A percentile compares a stretch with the other conserved stretches of the same genome.
phyloP scores from a whole-genome alignment of 805 yeast genomes.

The Wickerhamiella sorbophila region DNA sequence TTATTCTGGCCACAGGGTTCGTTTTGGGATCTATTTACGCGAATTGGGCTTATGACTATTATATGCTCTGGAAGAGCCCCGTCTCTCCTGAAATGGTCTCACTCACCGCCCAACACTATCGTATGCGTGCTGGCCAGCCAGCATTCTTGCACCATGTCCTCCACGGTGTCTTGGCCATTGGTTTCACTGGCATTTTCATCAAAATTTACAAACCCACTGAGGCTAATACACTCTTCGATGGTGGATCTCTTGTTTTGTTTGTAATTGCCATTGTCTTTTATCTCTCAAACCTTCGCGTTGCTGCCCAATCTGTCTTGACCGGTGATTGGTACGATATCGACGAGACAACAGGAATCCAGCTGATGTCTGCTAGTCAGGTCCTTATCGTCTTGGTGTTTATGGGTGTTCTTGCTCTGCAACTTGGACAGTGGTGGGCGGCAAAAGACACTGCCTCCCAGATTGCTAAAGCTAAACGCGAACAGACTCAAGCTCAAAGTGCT shows the following conservation, averaged over 20 bases:
- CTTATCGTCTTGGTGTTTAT: slow-evolving; percentile 55
- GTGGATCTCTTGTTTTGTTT: slow-evolving; percentile 63
- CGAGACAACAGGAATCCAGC: slow-evolving; percentile 71
- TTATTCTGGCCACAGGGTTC: slow-evolving; percentile 44
- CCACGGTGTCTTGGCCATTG: slow-evolving; percentile 48
- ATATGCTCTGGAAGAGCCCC: slow-evolving; percentile 50
- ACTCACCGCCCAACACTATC: slow-evolving; percentile 58
- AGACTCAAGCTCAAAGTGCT: slow-evolving; percentile 4
- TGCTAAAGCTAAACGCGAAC: slow-evolving; percentile 12
- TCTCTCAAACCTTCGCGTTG: slow-evolving; percentile 73
- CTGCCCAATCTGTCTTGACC: slow-evolving; percentile 49
- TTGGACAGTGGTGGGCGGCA: slow-evolving; percentile 57
- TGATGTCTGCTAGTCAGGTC: slow-evolving; percentile 77
- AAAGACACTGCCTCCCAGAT: slow-evolving; percentile 9
- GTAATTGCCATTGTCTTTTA: slow-evolving; percentile 66
- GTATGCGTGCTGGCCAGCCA: slow-evolving; percentile 56
- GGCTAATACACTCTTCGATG: slow-evolving; percentile 78
- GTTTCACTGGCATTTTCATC: slow-evolving; percentile 56
- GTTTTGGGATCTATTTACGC: slow-evolving; percentile 65
- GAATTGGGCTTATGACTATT: slow-evolving; percentile 70
- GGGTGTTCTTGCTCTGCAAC: slow-evolving; percentile 77
- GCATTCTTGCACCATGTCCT: slow-evolving; percentile 41
- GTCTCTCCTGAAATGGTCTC: slow-evolving; percentile 41
- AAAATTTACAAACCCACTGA: slow-evolving; percentile 80
- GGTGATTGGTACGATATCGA: slow-evolving; percentile 94